A percentile compares a stretch with the other conserved stretches of the same genome.
These are phyloP conservation scores for Wickerhamomyces xylosicus DNA, from an alignment of 805 yeast genomes.

Conservation along the genomic window DNA sequence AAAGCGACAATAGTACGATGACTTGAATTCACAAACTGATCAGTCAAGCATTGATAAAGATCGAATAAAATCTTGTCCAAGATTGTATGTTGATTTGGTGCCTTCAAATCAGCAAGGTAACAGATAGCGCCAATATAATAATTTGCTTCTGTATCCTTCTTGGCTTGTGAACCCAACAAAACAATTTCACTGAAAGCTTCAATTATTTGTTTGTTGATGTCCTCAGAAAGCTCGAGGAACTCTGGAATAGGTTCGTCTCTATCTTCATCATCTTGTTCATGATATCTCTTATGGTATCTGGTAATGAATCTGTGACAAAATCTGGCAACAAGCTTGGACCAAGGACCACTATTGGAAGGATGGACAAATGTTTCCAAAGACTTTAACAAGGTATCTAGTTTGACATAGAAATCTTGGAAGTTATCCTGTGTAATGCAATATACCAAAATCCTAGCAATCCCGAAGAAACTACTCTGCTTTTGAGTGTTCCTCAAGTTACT, in stretches of 20 bases:
- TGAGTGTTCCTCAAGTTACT: constrained; percentile 26
- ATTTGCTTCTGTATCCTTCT: constrained; percentile 43
- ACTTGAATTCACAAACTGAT: constrained; percentile 57
- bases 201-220: constrained; percentile 25
- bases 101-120: constrained; percentile 46
- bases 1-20: constrained; percentile 74
- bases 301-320: constrained; percentile 50
- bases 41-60: constrained; percentile 62
- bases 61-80: constrained; percentile 52
- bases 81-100: constrained; percentile 30
- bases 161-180: constrained; percentile 70
- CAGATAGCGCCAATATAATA: constrained; percentile 50
- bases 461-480: constrained; percentile 23
- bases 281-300: constrained; percentile 48
- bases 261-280: constrained; percentile 31
- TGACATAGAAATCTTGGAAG: constrained; percentile 35
- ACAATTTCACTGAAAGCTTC: constrained; percentile 39
- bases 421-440: constrained; percentile 49
- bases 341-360: constrained; percentile 88
- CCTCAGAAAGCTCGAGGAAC: constrained; percentile 20
- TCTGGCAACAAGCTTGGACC: constrained; percentile 66
- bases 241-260: constrained; percentile 16
- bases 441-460: constrained; percentile 43
- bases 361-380: constrained; percentile 76
- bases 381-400: constrained; percentile 45